Evolutionary conservation across 441 rosid genomes (phyloP).

Genomic region (Syzygium syzygioides): DNA sequence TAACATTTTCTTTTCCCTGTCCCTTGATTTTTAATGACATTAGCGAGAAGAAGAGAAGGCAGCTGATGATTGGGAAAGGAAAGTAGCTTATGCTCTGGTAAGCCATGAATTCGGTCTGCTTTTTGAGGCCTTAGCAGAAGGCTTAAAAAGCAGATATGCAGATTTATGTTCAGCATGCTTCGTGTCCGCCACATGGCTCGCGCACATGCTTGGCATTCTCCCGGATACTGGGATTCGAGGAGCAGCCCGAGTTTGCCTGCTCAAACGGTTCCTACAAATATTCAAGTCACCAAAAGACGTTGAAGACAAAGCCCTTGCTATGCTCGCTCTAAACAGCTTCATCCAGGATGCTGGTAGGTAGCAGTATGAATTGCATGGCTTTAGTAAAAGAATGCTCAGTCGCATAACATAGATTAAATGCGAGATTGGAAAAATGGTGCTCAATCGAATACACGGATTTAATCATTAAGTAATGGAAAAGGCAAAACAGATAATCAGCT

Average conservation of each 20-base stretch:
- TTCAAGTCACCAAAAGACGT: conserved; percentile 47
- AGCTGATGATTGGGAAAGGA: conserved; percentile 64
- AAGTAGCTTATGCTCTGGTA: conserved; percentile 46
- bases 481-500: not conserved
- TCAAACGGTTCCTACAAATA: conserved; percentile 39
- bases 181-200: conserved; percentile 59
- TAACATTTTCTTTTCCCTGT: not conserved
- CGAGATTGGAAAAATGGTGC: not conserved
- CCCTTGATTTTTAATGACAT: not conserved
- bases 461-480: not conserved
- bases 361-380: not conserved
- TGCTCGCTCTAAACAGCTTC: conserved; percentile 68
- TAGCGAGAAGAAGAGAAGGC: conserved; percentile 54
- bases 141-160: conserved; percentile 39
- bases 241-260: conserved; percentile 69
- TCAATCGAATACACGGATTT: not conserved
- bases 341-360: conserved; percentile 49
- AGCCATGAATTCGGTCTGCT: conserved; percentile 67
- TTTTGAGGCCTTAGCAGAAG: conserved; percentile 71
- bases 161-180: conserved; percentile 47
- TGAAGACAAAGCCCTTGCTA: conserved; percentile 51
- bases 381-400: not conserved
- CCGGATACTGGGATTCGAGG: conserved; percentile 67
- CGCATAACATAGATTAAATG: not conserved
- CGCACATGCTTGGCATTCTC: conserved; percentile 45